These are phyloP conservation scores for Fusarium ambrosium DNA, from an alignment of 2,329 filamentous ascomycete species.

Conservation along the genomic window DNA sequence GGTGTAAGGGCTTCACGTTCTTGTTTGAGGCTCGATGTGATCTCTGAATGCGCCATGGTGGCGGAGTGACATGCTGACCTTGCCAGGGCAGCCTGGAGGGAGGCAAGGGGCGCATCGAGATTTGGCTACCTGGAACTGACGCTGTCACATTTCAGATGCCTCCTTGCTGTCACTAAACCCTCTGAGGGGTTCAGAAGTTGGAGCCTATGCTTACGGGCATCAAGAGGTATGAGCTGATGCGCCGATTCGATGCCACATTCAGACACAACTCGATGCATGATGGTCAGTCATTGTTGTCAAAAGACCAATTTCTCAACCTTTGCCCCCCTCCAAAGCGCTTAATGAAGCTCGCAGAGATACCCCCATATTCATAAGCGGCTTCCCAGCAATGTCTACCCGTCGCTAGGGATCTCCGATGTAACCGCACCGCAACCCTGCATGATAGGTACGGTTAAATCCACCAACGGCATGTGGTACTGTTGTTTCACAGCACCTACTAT, in stretches of 20 bases:
- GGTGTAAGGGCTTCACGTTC: constrained; percentile 7
- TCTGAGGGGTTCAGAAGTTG: constrained; percentile 11
- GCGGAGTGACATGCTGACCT: constrained; percentile 29
- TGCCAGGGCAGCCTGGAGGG: constrained; percentile 24
- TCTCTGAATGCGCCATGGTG: constrained; percentile 29
- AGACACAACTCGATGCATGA: not conserved
- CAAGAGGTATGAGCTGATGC: constrained; percentile 1
- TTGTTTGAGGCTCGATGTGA: constrained; percentile 27
- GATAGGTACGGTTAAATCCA: constrained; percentile 31
- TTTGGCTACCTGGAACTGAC: constrained; percentile 14
- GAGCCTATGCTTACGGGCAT: constrained; percentile 3
- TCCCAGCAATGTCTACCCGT: constrained; percentile 28
- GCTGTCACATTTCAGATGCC: constrained; percentile 37
- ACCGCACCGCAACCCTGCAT: constrained; percentile 33
- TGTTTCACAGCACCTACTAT: constrained; percentile 26
- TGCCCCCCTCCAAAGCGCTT: not conserved
- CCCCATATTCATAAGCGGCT: constrained; percentile 42
- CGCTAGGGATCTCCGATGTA: constrained; percentile 32
- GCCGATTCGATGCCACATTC: not conserved
- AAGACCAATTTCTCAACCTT: not conserved
- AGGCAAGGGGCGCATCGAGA: constrained; percentile 31
- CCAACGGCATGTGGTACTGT: constrained; percentile 17
- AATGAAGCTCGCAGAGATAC: constrained; percentile 17
- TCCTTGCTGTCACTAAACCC: constrained; percentile 28
- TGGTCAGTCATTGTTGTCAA: constrained; percentile 7